Evolutionary conservation across 78 protist genomes (phyloP).

Genomic region (Diacronema lutheri): DNA sequence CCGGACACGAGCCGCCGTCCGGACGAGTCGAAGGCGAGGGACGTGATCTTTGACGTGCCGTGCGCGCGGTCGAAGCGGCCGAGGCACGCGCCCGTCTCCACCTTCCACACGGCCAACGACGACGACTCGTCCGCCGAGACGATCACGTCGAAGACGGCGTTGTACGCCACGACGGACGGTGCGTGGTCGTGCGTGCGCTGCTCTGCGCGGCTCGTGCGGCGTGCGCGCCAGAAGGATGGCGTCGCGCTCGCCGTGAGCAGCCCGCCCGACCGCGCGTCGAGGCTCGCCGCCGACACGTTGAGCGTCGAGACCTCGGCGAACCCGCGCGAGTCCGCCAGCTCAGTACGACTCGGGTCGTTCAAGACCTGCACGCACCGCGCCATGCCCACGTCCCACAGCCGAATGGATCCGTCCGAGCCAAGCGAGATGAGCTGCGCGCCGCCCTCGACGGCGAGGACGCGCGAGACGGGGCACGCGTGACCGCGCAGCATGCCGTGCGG

Average conservation of each 20-base stretch:
- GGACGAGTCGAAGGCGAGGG: neutral
- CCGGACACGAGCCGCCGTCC: neutral
- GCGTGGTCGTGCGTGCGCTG: neutral
- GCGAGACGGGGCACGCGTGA: neutral
- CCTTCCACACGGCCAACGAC: neutral
- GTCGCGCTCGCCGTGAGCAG: neutral
- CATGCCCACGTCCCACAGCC: conserved; percentile 13
- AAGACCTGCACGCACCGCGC: neutral
- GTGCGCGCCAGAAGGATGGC: neutral
- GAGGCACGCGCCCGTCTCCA: neutral
- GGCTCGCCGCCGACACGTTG: neutral
- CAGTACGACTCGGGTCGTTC: neutral
- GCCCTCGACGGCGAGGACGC: neutral
- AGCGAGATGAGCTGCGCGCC: neutral
- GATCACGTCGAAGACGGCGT: neutral
- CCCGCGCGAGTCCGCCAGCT: neutral
- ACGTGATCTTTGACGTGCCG: neutral
- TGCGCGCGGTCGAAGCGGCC: neutral
- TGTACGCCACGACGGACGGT: neutral
- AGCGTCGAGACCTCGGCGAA: no score
- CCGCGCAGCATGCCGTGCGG: neutral
- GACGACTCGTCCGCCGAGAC: neutral
- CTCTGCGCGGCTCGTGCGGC: neutral
- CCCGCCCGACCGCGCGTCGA: neutral
- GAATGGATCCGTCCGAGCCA: neutral